Evolutionary conservation across 345 rosid species (phyloP), one percentile per base, ranked within the genome.

Genomic region (Syzygium jambos): DNA sequence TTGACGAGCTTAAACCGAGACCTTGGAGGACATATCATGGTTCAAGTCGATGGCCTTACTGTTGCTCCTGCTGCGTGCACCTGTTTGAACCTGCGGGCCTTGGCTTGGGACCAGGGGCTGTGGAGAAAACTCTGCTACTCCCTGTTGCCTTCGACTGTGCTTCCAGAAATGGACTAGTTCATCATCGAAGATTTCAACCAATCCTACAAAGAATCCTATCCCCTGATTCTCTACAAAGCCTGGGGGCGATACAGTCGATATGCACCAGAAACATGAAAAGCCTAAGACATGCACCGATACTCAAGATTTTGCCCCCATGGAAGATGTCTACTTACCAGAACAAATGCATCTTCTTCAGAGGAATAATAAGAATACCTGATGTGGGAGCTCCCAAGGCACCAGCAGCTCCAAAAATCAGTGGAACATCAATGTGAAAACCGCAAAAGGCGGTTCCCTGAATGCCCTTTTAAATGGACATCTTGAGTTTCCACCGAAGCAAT

Each of bases 91-190:
- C 85, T 89, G 78, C 88, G 87, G 12, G 84, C 43, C 49, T 29
- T 88, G 6, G 90, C 91, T 86, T 86, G 52, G 25, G 90, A 89
- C 43, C 92, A 54, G 13, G 80, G 54, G 4, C 84, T 91, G 12
- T 90, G 94, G 92, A 84, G 78, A 51, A 80, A 43, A 9, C 52
- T 51, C 52, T 51, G 13, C 52, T 51, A 9, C 52, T 51, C 52
- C 52, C 52, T 51, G 13, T 51, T 11, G 46, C 93, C 94, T 84
- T 93, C 94, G n/a, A 90, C 92, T 8, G 82, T 90, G 15, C 87
- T 87, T 21, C 46, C 85, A 25, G 91, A 88, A 85, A 87, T 88
- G 6, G 55, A 85, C 21, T 83, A 51, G 9, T 87, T 84, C 9
- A 21, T 27, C 4, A 63, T 51, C 52, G 13, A 51, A 51, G 52